Conservation (phyloP, 495 filamentous ascomycete genomes). For the Ascodesmis nigricans region DNA sequence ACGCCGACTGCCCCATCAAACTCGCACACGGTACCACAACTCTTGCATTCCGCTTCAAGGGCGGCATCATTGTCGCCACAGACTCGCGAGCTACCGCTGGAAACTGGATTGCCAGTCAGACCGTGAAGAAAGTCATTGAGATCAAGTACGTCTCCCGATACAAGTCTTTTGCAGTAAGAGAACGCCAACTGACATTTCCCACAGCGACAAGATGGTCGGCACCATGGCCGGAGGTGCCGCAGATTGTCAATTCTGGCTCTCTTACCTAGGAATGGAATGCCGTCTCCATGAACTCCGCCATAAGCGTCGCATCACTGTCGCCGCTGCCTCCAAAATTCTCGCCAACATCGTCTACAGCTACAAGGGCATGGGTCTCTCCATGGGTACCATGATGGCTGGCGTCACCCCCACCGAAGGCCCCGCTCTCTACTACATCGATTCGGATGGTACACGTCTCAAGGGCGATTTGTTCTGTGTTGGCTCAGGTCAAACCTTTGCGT, state of each 20-base stretch:
- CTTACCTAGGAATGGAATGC: conserved; percentile 96
- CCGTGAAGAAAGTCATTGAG: conserved; percentile 97
- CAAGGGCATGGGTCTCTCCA: conserved; percentile 91
- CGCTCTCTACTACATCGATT: conserved; percentile 97
- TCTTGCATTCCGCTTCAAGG: conserved; percentile 92
- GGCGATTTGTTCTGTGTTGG: conserved; percentile 97
- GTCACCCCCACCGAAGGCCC: conserved; percentile 92
- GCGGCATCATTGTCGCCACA: conserved; percentile 92
- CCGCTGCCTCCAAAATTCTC: conserved; percentile 93
- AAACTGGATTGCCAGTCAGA: conserved; percentile 97
- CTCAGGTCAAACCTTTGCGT: conserved; percentile 93
- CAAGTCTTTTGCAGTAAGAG: not conserved
- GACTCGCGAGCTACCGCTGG: conserved; percentile 92
- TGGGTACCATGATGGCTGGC: conserved; percentile 98
- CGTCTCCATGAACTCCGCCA: conserved; percentile 96
- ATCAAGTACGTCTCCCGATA: conserved; percentile 41
- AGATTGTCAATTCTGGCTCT: conserved; percentile 99
- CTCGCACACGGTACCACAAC: conserved; percentile 97
- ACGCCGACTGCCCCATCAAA: conserved; percentile 94
- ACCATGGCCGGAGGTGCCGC: conserved; percentile 98
- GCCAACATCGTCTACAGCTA: conserved; percentile 94
- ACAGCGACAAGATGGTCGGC: conserved; percentile 44
- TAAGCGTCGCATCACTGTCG: conserved; percentile 94
- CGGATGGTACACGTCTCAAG: conserved; percentile 75
- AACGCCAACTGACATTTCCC: not conserved